These are phyloP conservation scores for Suhomyces sp. DNA, from an alignment of 805 yeast genomes.

Conservation along the genomic window DNA sequence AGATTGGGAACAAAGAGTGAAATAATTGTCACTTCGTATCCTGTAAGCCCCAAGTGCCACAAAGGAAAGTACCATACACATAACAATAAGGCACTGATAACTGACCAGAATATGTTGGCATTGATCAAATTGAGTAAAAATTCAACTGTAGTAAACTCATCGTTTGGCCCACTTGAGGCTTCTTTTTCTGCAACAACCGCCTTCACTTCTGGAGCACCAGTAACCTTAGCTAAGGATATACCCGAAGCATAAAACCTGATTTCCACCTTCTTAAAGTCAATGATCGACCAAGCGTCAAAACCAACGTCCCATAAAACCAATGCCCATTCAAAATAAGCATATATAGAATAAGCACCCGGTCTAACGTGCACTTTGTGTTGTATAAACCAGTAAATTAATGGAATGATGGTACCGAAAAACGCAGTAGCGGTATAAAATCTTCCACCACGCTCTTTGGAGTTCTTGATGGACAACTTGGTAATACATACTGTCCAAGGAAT, in stretches of 20 bases:
- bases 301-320: constrained; percentile 78
- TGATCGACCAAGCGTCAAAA: constrained; percentile 76
- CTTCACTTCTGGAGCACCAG: neutral
- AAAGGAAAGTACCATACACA: constrained; percentile 96
- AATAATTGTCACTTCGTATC: constrained; percentile 73
- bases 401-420: constrained; percentile 73
- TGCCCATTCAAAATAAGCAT: constrained; percentile 94
- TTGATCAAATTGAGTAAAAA: constrained; percentile 52
- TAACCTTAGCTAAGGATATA: constrained; percentile 12
- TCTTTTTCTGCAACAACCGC: neutral
- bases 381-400: constrained; percentile 83
- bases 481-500: constrained; percentile 84
- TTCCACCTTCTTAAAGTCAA: constrained; percentile 66
- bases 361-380: constrained; percentile 86
- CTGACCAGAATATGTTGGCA: constrained; percentile 82
- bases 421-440: constrained; percentile 51
- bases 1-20: constrained; percentile 58
- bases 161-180: constrained; percentile 13
- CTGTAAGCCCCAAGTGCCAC: constrained; percentile 97
- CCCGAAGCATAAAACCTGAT: constrained; percentile 39
- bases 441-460: constrained; percentile 46
- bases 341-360: constrained; percentile 93
- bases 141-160: constrained; percentile 34
- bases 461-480: constrained; percentile 47
- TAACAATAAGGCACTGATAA: constrained; percentile 72